Evolutionary conservation across 306 rosid genomes (phyloP), one percentile per base, ranked within the genome.

Genomic region (Castanea sativa): DNA sequence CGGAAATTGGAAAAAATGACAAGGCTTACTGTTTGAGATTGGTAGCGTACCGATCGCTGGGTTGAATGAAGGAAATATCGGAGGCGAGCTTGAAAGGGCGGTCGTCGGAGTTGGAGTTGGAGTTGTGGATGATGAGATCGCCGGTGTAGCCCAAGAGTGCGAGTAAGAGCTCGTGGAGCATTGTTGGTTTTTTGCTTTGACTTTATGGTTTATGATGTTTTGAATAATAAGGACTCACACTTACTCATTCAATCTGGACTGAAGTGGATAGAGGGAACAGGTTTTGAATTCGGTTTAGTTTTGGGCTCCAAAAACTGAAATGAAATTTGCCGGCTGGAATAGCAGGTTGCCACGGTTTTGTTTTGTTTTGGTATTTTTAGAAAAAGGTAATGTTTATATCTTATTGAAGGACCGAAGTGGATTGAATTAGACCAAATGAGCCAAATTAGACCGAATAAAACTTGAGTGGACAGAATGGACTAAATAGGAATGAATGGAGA

Each of bases 141-240:
- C 99, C 98, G 79, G 98, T 95, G 91, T 87, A 95, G 73, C 99
- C 99, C 55, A 91, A 59, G 13, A 95, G 88, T 8, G 99, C 88
- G 1, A 95, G 91, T 18, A 95, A 86, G 83, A 95, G 84, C 89
- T 95, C 99, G 89, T 95, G 98, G 70, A 95, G 75, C 99, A 95
- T 93, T 80, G 51, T 19, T 49, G 53, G 15, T 64, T 32, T 49
- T 57, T 25, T 29, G 41, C 73, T 45, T 30, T 16, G 9, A 53
- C 55, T 27, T 45, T 55, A 20, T 68, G 72, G 33, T 53, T 59
- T 41, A 74, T 49, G 35, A 63, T 29, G 20, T 23, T 20, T 20
- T 58, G 65, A 13, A 11, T 20, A 12, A 21, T 11, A 8, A n/a
- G 27, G 1, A 19, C 11, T 41, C 45, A n/a, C 29, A 11, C 56